Percentiles rank a stretch among this genome's conserved stretches.
phyloP scores from a whole-genome alignment of 208 protist genomes.

The Crithidia fasciculata region DNA sequence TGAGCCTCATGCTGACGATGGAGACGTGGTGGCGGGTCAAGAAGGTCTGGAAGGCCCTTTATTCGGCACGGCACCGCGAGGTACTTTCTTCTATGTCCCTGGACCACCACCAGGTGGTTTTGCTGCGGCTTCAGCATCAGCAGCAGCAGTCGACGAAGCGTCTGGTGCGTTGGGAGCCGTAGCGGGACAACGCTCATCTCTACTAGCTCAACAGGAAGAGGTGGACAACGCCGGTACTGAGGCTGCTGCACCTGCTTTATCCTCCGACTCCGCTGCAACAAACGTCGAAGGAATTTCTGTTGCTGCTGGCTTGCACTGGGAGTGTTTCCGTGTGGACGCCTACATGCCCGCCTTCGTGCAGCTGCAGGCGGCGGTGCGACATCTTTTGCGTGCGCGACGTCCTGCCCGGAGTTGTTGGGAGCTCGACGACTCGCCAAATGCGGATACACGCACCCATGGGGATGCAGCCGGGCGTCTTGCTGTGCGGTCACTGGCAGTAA shows the following conservation, averaged over 20 bases:
- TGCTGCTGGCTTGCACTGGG: slow-evolving; percentile 21
- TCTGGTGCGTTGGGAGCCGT: too few species aligned
- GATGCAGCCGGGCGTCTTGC: background rate
- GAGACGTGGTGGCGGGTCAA: background rate
- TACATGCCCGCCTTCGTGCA: slow-evolving; percentile 59
- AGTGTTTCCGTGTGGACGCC: slow-evolving; percentile 63
- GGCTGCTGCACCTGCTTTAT: too few species aligned
- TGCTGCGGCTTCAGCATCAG: background rate
- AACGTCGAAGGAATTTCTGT: background rate
- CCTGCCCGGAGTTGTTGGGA: background rate
- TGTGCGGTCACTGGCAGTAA: slow-evolving; percentile 11
- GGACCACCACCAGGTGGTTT: background rate
- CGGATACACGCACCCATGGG: background rate
- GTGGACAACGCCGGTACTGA: too few species aligned
- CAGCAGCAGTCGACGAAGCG: too few species aligned
- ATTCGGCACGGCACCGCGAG: background rate
- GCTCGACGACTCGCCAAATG: background rate
- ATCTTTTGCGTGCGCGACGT: slow-evolving; percentile 35
- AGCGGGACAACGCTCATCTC: too few species aligned
- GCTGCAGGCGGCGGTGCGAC: slow-evolving; percentile 52
- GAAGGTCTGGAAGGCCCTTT: background rate
- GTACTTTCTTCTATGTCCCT: background rate
- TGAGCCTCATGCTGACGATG: background rate
- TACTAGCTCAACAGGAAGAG: too few species aligned
- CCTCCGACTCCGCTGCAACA: too few species aligned